Evolutionary conservation across 208 protist species (phyloP).

Genomic region (Phytomonas francai): DNA sequence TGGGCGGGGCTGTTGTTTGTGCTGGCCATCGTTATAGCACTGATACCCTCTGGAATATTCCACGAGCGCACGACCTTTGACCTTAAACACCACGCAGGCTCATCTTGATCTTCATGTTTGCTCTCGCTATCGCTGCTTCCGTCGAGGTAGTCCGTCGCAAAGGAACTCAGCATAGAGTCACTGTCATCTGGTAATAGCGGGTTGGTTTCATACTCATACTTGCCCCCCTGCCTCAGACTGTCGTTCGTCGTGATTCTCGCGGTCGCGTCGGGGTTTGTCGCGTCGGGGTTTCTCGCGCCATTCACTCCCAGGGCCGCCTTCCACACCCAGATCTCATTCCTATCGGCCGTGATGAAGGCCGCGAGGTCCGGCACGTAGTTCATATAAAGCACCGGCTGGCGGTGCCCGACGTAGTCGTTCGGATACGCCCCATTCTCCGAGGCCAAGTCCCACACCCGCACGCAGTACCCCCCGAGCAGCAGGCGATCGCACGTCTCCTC

Average conservation of each 20-base stretch:
- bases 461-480: conserved; percentile 57
- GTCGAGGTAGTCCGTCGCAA: background rate
- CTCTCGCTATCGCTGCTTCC: background rate
- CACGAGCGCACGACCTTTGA: conserved; percentile 29
- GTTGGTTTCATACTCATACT: background rate
- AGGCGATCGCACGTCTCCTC: conserved; percentile 53
- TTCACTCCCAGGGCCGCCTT: conserved; percentile 16
- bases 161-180: background rate
- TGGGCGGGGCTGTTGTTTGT: background rate
- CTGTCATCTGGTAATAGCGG: background rate
- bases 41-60: conserved; percentile 44
- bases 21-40: conserved; percentile 15
- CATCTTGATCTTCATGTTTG: background rate
- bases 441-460: conserved; percentile 60
- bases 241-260: background rate
- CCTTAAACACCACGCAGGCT: background rate
- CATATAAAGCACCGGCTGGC: conserved; percentile 48
- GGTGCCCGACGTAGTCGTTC: conserved; percentile 53
- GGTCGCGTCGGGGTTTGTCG: conserved; percentile 1
- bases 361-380: conserved; percentile 26
- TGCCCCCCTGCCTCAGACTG: too few relatives aligned
- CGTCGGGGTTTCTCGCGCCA: background rate
- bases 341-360: conserved; percentile 70
- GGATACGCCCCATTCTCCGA: conserved; percentile 23
- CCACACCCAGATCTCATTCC: conserved; percentile 66